Percentiles rank a stretch among this genome's conserved stretches.
phyloP scores from a whole-genome alignment of 2,329 filamentous ascomycete species.

The Fusarium drepaniforme region DNA sequence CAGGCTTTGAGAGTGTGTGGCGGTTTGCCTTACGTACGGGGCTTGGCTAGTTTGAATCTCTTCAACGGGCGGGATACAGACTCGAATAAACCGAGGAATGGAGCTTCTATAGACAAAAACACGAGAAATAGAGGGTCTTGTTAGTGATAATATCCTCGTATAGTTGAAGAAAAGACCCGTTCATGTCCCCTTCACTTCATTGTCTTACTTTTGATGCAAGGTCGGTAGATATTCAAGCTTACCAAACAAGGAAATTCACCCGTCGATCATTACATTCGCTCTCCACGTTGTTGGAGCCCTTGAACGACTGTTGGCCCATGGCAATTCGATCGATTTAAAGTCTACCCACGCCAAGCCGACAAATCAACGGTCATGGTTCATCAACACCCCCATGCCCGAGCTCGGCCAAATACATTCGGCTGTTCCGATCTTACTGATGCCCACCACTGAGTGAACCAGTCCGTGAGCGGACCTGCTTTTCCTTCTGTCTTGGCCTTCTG shows the following conservation, averaged over 20 bases:
- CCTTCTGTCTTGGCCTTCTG: not conserved
- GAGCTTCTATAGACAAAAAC: not conserved
- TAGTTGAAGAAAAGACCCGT: not conserved
- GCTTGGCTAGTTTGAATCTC: not conserved
- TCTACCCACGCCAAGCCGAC: not conserved
- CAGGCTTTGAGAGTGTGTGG: not conserved
- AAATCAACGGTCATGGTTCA: not conserved
- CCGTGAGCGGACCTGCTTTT: not conserved
- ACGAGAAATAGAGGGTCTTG: not conserved
- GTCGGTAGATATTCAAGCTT: not conserved
- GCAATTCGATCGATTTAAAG: not conserved
- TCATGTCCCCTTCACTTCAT: not conserved
- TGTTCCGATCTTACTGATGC: not conserved
- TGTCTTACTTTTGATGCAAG: not conserved
- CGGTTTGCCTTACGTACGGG: not conserved
- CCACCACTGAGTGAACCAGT: no score
- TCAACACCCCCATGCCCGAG: not conserved
- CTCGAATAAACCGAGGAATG: not conserved
- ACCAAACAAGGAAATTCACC: not conserved
- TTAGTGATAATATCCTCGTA: not conserved
- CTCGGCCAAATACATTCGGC: not conserved
- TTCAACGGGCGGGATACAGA: not conserved
- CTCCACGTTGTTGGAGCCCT: not conserved
- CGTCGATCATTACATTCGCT: conserved; percentile 4
- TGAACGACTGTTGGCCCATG: not conserved